These are phyloP conservation scores for Euphorbia peplus DNA, from an alignment of 345 rosid genomes.

Conservation along the genomic window DNA sequence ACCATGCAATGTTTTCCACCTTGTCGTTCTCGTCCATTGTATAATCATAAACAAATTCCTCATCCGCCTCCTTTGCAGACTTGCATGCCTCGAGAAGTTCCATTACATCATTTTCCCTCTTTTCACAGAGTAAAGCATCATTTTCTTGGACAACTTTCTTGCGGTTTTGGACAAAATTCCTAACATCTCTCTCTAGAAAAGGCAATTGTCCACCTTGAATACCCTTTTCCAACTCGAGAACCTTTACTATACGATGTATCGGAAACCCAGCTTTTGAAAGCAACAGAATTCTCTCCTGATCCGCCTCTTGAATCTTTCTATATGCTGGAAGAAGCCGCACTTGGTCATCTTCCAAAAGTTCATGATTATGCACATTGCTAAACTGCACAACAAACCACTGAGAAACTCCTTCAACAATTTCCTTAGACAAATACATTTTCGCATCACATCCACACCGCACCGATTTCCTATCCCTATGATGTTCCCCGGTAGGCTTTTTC, in stretches of 20 bases:
- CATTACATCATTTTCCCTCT: slow-evolving; percentile 58
- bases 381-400: slow-evolving; percentile 92
- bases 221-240: slow-evolving; percentile 82
- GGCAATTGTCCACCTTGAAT: slow-evolving; percentile 82
- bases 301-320: slow-evolving; percentile 78
- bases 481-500: slow-evolving; percentile 79
- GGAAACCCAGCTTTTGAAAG: slow-evolving; percentile 94
- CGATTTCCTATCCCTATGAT: slow-evolving; percentile 87
- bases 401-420: slow-evolving; percentile 52
- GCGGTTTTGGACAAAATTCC: slow-evolving; percentile 79
- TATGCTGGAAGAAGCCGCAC: slow-evolving; percentile 93
- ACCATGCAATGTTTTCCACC: slow-evolving; percentile 86
- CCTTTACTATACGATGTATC: slow-evolving; percentile 74
- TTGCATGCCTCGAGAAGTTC: slow-evolving; percentile 82
- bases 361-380: slow-evolving; percentile 93
- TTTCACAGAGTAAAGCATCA: slow-evolving; percentile 73
- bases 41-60: slow-evolving; percentile 56
- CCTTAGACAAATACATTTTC: slow-evolving; percentile 76
- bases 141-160: slow-evolving; percentile 82
- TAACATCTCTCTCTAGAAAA: slow-evolving; percentile 86
- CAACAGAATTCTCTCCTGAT: slow-evolving; percentile 81
- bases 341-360: slow-evolving; percentile 87
- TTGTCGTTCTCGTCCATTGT: slow-evolving; percentile 61
- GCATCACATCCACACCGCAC: slow-evolving; percentile 96
- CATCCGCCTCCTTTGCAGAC: slow-evolving; percentile 58